Base-by-base conservation (phyloP, 2,329 filamentous ascomycete species). In the Trichocomaceae sp. region DNA sequence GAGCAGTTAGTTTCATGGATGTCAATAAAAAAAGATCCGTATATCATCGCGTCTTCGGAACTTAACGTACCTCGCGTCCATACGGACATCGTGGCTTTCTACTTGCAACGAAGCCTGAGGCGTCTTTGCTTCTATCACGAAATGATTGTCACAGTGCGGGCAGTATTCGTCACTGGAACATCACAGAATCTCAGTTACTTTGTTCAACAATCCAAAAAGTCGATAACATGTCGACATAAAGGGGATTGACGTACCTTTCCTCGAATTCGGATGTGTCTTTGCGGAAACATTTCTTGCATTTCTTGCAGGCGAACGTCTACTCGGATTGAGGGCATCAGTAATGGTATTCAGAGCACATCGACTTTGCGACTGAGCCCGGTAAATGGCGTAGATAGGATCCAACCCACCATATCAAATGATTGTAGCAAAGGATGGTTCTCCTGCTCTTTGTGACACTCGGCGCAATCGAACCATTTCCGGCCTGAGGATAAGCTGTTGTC, bases 71-170 rank as follows among this genome's bases (percentile, higher is more conserved):
- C 87, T 83, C 65, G 82, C 83, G 72, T 99, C 89, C 63, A 91
- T 81, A 57, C 93, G 80, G 2, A 85, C 85, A 74, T 99, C 95
- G 59, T 95, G 92, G 58, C 92, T 88, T 76, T 99, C 93, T 50
- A 99, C 82, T 61, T 91, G 83, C 50, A 99, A 75, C 35, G 87
- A 82, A 9, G 91, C 82, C 73, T 95, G 88, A 20, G 93, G 89
- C 4, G 86, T 88, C 63, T 87, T 74, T 50, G 93, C 95, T 4
- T 97, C 91, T 60, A 99, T 79, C 39, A 99, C 87, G 68, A 91
- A 99, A 74, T 99, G 95, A 76, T 99, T 99, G 70, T 99, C 93
- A 78, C 93, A 99, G 76, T 96, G 89, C 20, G 93, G 95, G 78
- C 93, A 99, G 79, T 95, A 99, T 72, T 99, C 95, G 76, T 99